Conservation (phyloP, 441 rosid genomes). For the Populus tomentosa region DNA sequence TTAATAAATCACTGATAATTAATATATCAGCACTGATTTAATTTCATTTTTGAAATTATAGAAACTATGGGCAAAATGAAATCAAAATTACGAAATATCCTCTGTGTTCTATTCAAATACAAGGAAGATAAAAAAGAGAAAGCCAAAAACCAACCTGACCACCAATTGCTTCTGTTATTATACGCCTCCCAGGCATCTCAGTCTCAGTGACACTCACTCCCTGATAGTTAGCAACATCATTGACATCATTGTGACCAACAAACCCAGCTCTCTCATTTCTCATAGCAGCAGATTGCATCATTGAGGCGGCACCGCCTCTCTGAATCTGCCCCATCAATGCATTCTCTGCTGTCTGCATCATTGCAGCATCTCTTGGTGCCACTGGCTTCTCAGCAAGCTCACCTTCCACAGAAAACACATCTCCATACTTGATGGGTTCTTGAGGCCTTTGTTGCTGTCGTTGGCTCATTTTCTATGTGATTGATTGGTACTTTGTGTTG, state of each 20-base stretch:
- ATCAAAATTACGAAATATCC: neutral
- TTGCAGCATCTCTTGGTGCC: conserved; percentile 35
- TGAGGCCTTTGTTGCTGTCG: conserved; percentile 28
- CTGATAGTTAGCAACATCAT: neutral
- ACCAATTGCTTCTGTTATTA: conserved; percentile 33
- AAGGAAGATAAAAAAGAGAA: neutral
- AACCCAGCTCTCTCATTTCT: conserved; percentile 32
- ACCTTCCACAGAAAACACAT: conserved; percentile 33
- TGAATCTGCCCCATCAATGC: conserved; percentile 24
- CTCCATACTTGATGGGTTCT: conserved; percentile 35
- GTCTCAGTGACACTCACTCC: conserved; percentile 23
- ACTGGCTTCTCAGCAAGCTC: conserved; percentile 33
- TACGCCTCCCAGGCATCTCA: conserved; percentile 21
- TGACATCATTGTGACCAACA: conserved; percentile 19
- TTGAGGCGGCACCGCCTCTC: conserved; percentile 25
- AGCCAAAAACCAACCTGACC: conserved; percentile 32
- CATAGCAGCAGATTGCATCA: conserved; percentile 36
- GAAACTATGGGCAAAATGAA: neutral
- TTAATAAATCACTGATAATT: neutral
- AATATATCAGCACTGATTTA: neutral
- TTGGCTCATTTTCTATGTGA: conserved; percentile 33
- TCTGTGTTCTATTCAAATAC: neutral
- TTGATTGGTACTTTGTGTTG: too few species aligned
- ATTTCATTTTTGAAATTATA: neutral
- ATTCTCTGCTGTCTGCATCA: conserved; percentile 39